Evolutionary conservation across 495 filamentous ascomycete species (phyloP), one percentile per base, ranked within the genome.

Genomic region (Xylaria cubensis): DNA sequence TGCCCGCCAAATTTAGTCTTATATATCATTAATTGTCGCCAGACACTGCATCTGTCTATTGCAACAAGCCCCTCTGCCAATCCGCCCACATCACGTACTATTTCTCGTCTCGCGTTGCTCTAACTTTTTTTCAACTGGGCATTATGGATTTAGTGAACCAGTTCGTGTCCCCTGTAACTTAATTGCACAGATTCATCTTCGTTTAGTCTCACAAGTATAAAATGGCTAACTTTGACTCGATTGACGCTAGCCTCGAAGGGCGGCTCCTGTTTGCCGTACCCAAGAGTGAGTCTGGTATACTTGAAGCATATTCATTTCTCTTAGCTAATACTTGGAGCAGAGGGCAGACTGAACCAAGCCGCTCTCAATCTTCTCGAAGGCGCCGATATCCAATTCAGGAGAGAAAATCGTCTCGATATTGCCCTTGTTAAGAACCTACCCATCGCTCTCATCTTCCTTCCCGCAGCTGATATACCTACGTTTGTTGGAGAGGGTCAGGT

Each of bases 401-500:
- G 95, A 80, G 93, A 97, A 84, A 92, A 90, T 80, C 93, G 96
- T 63, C 92, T 97, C 72, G 96, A 99, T 82, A 97, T 98, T 81
- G 96, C 96, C 17, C 89, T 98, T 26, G 95, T 97, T 79, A 93
- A 96, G 85, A 98, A 98, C 83, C 89, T 95, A 42, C 93, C 93
- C 41, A 93, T 99, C 72, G 97, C 95, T 15, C 93, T 99, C 72
- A 89, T 99, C 82, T 99, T 99, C 87, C 93, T 99, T 48, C 96
- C 96, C 32, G 96, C 94, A 44, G 95, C 93, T 67, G 96, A 98
- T 80, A 99, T 99, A 78, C 97, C 96, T 34, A 95, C 93, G 66
- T 98, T 98, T 75, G 94, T 99, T 55, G 96, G 95, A 36, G 94
- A 98, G 80, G 96, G 96, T 39, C 89, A 92, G 64, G 96, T 98